These are phyloP conservation scores for Penicillium hesseltinei DNA, from an alignment of 2,329 filamentous ascomycete species.

Conservation along the genomic window DNA sequence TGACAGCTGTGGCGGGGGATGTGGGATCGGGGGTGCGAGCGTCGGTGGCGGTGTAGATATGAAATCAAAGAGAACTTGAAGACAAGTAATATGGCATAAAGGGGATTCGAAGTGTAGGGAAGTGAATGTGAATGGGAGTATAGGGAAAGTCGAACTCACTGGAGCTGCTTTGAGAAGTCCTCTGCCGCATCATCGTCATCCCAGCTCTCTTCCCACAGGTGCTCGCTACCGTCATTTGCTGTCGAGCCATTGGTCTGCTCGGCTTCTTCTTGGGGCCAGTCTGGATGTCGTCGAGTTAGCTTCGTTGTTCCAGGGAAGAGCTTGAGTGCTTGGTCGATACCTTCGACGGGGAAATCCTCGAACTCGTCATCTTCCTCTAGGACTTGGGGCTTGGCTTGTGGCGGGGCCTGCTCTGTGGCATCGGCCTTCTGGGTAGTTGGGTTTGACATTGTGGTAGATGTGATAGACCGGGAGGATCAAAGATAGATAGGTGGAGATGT, in stretches of 20 bases:
- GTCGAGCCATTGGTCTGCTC: slow-evolving; percentile 58
- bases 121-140: neutral
- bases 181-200: slow-evolving; percentile 97
- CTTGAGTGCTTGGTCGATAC: slow-evolving; percentile 47
- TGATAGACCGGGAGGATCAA: slow-evolving; percentile 1
- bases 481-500: slow-evolving; percentile 7
- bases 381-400: slow-evolving; percentile 62
- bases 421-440: slow-evolving; percentile 37
- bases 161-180: slow-evolving; percentile 92
- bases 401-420: slow-evolving; percentile 48
- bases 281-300: slow-evolving; percentile 47
- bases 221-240: slow-evolving; percentile 61
- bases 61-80: neutral
- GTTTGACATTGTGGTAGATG: slow-evolving; percentile 47
- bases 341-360: slow-evolving; percentile 96
- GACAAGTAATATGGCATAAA: neutral
- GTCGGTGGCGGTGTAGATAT: neutral
- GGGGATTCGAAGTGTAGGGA: neutral
- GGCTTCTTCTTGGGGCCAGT: slow-evolving; percentile 90
- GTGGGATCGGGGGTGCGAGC: neutral
- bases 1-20: neutral
- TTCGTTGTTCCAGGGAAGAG: neutral
- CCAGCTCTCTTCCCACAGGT: slow-evolving; percentile 99
- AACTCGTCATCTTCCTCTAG: slow-evolving; percentile 99
- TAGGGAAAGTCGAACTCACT: slow-evolving; percentile 56